These are phyloP conservation scores for Tuber melanosporum DNA, from an alignment of 495 filamentous ascomycete genomes.

Conservation along the genomic window DNA sequence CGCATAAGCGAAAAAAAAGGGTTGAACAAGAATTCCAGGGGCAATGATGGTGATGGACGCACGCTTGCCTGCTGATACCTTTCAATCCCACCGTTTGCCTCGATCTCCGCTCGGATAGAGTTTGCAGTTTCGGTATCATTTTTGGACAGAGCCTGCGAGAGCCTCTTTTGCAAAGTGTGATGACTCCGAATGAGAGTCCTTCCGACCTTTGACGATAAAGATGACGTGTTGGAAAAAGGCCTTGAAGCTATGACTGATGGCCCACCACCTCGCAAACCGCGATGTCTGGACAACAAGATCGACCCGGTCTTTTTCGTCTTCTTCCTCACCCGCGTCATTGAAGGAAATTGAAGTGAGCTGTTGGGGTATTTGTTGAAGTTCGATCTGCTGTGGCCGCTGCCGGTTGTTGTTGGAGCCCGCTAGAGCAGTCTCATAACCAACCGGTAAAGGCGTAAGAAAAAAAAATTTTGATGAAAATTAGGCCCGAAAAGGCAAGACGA, in stretches of 20 bases:
- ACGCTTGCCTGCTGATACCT: conserved; percentile 86
- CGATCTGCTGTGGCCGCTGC: neutral
- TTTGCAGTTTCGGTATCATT: conserved; percentile 55
- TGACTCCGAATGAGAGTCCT: conserved; percentile 75
- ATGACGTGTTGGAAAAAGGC: conserved; percentile 47
- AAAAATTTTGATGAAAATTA: neutral
- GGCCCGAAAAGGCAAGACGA: neutral
- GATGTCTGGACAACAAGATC: conserved; percentile 39
- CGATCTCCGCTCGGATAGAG: conserved; percentile 56
- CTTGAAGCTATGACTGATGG: conserved; percentile 21
- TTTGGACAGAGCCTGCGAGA: conserved; percentile 57
- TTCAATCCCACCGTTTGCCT: conserved; percentile 66
- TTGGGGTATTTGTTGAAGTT: neutral
- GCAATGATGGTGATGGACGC: conserved; percentile 31
- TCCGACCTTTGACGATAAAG: conserved; percentile 73
- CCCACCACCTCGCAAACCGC: conserved; percentile 21
- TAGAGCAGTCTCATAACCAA: neutral
- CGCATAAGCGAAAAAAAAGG: neutral
- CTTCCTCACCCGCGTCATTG: conserved; percentile 32
- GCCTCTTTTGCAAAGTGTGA: conserved; percentile 74
- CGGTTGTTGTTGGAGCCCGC: neutral
- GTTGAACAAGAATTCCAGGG: neutral
- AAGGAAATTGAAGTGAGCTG: conserved; percentile 8
- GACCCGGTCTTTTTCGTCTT: conserved; percentile 37
- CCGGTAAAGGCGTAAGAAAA: neutral